phyloP scores from a whole-genome alignment of 441 rosid species.

The Erodium texanum region DNA sequence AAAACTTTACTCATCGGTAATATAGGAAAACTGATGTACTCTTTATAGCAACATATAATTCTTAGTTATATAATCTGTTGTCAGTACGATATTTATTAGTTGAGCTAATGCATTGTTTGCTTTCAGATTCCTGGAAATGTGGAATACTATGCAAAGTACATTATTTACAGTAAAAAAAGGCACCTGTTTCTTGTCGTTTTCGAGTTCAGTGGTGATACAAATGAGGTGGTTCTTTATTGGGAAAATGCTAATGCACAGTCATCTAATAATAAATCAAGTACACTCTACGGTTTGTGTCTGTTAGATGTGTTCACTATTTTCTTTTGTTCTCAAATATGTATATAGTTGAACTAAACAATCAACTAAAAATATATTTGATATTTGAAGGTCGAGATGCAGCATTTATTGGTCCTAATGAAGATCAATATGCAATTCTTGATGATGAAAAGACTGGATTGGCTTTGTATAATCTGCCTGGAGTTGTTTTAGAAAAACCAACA shows the following conservation, averaged over 20 bases:
- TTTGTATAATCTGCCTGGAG: slow-evolving; percentile 70
- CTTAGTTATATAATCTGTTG: not conserved
- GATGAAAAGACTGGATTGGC: slow-evolving; percentile 85
- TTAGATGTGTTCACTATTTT: slow-evolving; percentile 14
- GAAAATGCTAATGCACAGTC: slow-evolving; percentile 69
- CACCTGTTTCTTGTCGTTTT: slow-evolving; percentile 77
- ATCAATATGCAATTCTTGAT: slow-evolving; percentile 88
- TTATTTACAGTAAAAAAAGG: slow-evolving; percentile 68
- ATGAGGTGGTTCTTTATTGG: slow-evolving; percentile 88
- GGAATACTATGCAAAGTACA: slow-evolving; percentile 64
- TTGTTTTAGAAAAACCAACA: slow-evolving; percentile 48
- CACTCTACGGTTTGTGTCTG: slow-evolving; percentile 53
- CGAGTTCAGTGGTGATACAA: slow-evolving; percentile 77
- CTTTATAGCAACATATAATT: not conserved
- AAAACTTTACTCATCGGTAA: slow-evolving; percentile 88
- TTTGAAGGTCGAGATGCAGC: slow-evolving; percentile 89
- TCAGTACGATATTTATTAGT: slow-evolving; percentile 1
- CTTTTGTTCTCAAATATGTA: slow-evolving; percentile 12
- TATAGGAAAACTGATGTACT: slow-evolving; percentile 11
- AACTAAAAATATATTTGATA: slow-evolving; percentile 15
- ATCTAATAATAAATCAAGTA: slow-evolving; percentile 68
- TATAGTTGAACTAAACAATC: slow-evolving; percentile 16
- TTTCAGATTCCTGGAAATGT: slow-evolving; percentile 83
- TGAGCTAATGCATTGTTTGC: slow-evolving; percentile 17
- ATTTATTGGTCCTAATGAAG: slow-evolving; percentile 73